A percentile compares a stretch with the other conserved stretches of the same genome.
These are phyloP conservation scores for Gloeophyllum trabeum DNA, from an alignment of 768 basidiomycete genomes.

Conservation along the genomic window DNA sequence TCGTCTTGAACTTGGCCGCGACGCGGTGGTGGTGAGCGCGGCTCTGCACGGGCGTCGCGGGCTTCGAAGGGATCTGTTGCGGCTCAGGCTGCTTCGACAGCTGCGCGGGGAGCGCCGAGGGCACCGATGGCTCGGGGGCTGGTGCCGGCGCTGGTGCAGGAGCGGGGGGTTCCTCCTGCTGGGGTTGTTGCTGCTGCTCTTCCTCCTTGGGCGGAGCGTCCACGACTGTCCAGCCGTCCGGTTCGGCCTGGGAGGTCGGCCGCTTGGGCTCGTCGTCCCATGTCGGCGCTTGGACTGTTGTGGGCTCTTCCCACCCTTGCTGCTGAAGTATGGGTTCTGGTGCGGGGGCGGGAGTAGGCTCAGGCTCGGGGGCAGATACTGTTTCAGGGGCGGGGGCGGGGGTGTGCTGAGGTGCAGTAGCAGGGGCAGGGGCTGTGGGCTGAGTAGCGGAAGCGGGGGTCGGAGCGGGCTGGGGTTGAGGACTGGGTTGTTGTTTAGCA, in stretches of 20 bases:
- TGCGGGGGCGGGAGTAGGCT: constrained; percentile 11
- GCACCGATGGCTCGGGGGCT: constrained; percentile 8
- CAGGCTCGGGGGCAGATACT: constrained; percentile 10
- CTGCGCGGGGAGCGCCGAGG: constrained; percentile 17
- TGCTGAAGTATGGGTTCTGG: constrained; percentile 19
- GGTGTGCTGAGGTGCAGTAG: constrained; percentile 12
- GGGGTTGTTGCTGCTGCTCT: background rate
- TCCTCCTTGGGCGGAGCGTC: background rate
- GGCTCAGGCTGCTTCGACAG: constrained; percentile 14
- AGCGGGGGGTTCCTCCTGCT: background rate
- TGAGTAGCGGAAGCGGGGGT: constrained; percentile 11
- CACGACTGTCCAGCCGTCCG: constrained; percentile 20
- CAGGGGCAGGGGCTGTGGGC: constrained; percentile 14
- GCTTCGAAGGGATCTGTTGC: constrained; percentile 17
- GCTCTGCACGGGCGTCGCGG: constrained; percentile 23
- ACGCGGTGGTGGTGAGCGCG: constrained; percentile 49
- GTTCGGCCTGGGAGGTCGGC: constrained; percentile 19
- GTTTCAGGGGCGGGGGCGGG: constrained; percentile 13
- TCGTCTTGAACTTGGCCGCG: constrained; percentile 57
- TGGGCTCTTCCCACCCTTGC: constrained; percentile 62
- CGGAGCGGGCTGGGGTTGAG: constrained; percentile 22
- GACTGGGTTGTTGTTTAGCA: too few relatives aligned
- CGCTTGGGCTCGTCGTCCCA: constrained; percentile 62
- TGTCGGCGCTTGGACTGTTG: constrained; percentile 50
- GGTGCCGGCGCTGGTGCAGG: constrained; percentile 6